Conservation (phyloP, 2,329 filamentous ascomycete species). For the Beauveria brongniartii region DNA sequence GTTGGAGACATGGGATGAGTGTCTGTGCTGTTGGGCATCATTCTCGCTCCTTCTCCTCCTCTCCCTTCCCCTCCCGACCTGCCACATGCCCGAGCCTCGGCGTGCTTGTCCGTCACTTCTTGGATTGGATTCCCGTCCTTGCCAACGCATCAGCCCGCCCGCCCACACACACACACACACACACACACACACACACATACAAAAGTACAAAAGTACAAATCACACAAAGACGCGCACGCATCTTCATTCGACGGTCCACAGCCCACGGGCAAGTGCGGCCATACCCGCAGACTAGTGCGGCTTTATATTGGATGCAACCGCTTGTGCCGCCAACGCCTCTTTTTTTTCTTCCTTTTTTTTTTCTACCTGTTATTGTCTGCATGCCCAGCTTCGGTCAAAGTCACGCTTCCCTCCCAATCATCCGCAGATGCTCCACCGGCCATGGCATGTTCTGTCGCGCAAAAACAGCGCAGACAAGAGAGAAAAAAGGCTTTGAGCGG, state of each 20-base stretch:
- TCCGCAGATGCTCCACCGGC: neutral
- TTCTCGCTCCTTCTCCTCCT: neutral
- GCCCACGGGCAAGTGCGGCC: neutral
- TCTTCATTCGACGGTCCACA: slow-evolving; percentile 1
- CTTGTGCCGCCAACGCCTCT: slow-evolving; percentile 1
- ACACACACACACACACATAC: no score
- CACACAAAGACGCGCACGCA: neutral
- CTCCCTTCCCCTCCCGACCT: neutral
- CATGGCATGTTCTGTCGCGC: neutral
- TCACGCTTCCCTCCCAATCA: slow-evolving; percentile 1
- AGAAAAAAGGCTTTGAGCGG: neutral
- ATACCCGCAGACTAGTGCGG: slow-evolving; percentile 8
- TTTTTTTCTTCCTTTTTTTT: neutral
- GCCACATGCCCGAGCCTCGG: neutral
- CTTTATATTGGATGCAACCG: slow-evolving; percentile 4
- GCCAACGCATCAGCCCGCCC: neutral
- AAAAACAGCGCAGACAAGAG: neutral
- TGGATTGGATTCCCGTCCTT: neutral
- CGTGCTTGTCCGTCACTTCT: neutral
- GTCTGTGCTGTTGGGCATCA: neutral
- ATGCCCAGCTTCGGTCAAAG: neutral
- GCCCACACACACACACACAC: neutral
- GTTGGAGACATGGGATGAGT: neutral
- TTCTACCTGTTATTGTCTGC: neutral
- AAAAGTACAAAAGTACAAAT: no score